Conservation (phyloP, 1,139 yeast genomes). For the Saccharomyces hybrid region DNA sequence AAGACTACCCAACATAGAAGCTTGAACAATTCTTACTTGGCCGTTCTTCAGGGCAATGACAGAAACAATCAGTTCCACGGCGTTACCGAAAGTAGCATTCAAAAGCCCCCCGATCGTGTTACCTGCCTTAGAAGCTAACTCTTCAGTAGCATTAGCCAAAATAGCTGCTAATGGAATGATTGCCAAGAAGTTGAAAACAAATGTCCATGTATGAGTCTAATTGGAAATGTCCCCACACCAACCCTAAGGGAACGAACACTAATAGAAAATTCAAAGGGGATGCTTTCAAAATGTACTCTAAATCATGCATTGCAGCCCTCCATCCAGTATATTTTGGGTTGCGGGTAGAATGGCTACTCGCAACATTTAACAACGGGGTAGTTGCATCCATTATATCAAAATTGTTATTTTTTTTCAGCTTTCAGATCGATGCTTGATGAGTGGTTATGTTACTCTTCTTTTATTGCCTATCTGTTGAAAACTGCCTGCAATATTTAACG, state of each 20-base stretch:
- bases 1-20: conserved; percentile 92
- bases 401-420: background rate
- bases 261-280: conserved; percentile 74
- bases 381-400: conserved; percentile 12
- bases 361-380: conserved; percentile 11
- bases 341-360: conserved; percentile 5
- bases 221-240: conserved; percentile 49
- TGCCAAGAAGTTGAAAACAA: conserved; percentile 75
- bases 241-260: conserved; percentile 82
- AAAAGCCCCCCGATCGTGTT: conserved; percentile 83
- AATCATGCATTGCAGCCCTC: conserved; percentile 12
- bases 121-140: conserved; percentile 78
- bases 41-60: conserved; percentile 78
- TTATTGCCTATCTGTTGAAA: background rate
- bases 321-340: conserved; percentile 6
- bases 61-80: conserved; percentile 86
- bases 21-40: conserved; percentile 90
- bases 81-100: conserved; percentile 95
- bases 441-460: background rate
- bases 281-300: conserved; percentile 40
- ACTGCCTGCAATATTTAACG: background rate
- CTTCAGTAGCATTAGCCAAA: conserved; percentile 88
- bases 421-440: background rate
- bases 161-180: conserved; percentile 89
- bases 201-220: conserved; percentile 52